Base-by-base conservation (phyloP, 768 basidiomycete species). In the Leccinum barrowsii region DNA sequence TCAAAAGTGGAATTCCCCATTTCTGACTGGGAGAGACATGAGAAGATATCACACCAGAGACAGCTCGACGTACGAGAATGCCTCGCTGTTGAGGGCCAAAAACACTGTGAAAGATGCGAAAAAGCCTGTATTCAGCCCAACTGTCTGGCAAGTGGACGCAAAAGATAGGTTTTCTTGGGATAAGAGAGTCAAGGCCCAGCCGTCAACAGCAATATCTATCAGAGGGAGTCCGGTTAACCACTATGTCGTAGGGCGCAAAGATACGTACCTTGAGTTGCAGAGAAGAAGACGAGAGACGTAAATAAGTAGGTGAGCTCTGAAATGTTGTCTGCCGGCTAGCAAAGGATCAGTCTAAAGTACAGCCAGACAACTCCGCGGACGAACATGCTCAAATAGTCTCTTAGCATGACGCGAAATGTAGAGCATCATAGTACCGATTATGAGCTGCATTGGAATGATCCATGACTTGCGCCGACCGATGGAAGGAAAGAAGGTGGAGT, bases 71-170 rank as follows among this genome's bases (percentile, higher is more conserved):
- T 66, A 92, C 90, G 86, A 83, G 69, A 99, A 99, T 24, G 89
- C 87, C 66, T 93, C 88, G 63, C 92, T 94, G 70, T 98, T 99
- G 70, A 99, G 85, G 0, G 97, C 97, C 44, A 99, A 82, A 70
- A 98, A 98, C 6, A 98, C 94, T 7, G 97, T 99, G 70, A 97
- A 98, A 2, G 93, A 94, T 30, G 94, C 82, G 68, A 98, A 95
- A 73, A 88, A 98, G 5, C 97, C 97, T 1, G 92, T 90, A 65
- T 96, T 98, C 24, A 99, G 80, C 12, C 97, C 97, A 59, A 98
- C 92, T 1, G 97, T 98, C 73, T 99, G 97, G 58, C 96, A 98
- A 7, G 95, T 98, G 17, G 94, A 97, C 3, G 97, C 97, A 68
- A 95, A 99, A 17, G 95, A 93, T 37, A 98, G 75, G 68, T 94